A percentile compares a stretch with the other conserved stretches of the same genome.
phyloP scores from a whole-genome alignment of 1,139 yeast genomes.

The Geotrichum fermentans region DNA sequence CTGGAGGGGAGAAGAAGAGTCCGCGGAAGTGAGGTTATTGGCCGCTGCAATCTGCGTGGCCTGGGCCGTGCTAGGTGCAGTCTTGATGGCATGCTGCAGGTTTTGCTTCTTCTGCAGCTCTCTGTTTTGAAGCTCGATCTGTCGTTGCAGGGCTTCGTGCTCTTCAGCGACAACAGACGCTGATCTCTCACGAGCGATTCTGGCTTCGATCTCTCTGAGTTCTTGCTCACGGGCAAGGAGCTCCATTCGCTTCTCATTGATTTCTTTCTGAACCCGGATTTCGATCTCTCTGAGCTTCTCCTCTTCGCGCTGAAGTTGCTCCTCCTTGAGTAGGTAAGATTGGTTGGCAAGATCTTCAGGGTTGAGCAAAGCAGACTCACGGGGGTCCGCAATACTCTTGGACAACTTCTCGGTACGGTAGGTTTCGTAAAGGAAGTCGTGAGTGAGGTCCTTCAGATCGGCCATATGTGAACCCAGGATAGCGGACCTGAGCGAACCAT shows the following conservation, averaged over 20 bases:
- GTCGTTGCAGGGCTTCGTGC: conserved; percentile 15
- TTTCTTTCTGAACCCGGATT: conserved; percentile 80
- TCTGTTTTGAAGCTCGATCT: conserved; percentile 16
- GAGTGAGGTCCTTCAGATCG: conserved; percentile 87
- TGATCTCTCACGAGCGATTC: conserved; percentile 44
- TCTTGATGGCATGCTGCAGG: background rate
- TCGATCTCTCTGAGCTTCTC: conserved; percentile 37
- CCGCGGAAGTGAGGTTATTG: background rate
- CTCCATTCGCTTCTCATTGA: conserved; percentile 77
- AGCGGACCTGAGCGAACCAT: conserved; percentile 68
- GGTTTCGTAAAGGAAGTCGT: conserved; percentile 82
- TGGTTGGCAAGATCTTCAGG: conserved; percentile 42
- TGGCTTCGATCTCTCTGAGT: conserved; percentile 72
- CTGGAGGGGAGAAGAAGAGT: background rate
- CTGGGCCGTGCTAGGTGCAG: background rate
- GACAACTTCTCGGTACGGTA: conserved; percentile 86
- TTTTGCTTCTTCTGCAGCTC: conserved; percentile 13
- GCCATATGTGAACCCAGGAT: conserved; percentile 79
- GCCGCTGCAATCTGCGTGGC: background rate
- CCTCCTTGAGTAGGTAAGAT: conserved; percentile 41
- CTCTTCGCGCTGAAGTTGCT: conserved; percentile 38
- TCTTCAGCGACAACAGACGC: conserved; percentile 18
- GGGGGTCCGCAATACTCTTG: conserved; percentile 23
- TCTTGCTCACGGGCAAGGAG: conserved; percentile 85
- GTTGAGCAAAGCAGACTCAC: conserved; percentile 31